Evolutionary conservation across 1,284 basidiomycete genomes (phyloP), one percentile per base, ranked within the genome.

Genomic region (Sphaerobolus stellatus): DNA sequence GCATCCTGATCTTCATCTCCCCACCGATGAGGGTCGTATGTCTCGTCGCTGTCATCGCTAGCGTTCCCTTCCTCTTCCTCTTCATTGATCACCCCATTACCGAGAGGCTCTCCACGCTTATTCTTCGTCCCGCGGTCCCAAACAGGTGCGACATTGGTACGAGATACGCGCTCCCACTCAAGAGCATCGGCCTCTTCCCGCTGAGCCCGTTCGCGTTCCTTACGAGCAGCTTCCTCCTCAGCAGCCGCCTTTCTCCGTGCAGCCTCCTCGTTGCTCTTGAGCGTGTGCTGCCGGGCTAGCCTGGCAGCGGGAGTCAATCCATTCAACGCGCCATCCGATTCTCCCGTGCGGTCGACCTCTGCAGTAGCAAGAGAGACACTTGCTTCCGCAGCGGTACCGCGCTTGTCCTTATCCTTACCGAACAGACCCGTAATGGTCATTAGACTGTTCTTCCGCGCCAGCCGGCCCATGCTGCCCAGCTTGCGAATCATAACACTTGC

Each of bases 401-500:
- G 79, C 64, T 82, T 81, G 57, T 81, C 79, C 71, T 89, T 86
- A 47, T 84, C 80, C 74, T 95, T 94, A 69, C 94, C 90, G 81
- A 95, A 95, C 55, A 97, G 78, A 48, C 89, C 91, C n/a, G 93
- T 94, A 66, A 97, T 93, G 40, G 93, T 92, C 56, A 91, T 91
- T 49, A 97, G 76, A 49, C 90, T 92, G 69, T 95, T 95, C 41
- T 93, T 81, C 53, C 93, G 77, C 5, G 93, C 92, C n/a, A 97
- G 79, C 72, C 91, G 93, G 45, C 94, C 93, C 70, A 98, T 87
- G 52, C 88, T 88, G 28, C 96, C 95, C 50, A 99, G 86, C 75
- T 97, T 98, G 63, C 96, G 86, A 64, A 99, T 96, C 86, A 99
- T 97, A 69, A 98, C 90, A 56, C 90, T 94, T 7, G 95, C 96